Evolutionary conservation across 257 asterid genomes (phyloP).

Genomic region (Solanum rostratum): DNA sequence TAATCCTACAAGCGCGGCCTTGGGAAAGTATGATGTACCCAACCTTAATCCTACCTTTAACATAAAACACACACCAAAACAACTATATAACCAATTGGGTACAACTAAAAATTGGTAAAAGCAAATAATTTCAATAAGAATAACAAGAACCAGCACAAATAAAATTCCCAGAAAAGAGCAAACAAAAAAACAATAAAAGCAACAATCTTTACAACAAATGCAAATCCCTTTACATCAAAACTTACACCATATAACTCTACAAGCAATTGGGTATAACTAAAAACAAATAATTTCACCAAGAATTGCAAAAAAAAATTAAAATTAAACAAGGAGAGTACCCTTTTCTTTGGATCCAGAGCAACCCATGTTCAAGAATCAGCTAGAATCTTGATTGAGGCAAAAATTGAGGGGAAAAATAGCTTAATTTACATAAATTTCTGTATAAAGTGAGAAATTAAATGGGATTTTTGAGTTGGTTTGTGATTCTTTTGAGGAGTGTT

Average conservation of each 20-base stretch:
- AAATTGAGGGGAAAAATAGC: background rate
- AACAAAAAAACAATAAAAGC: background rate
- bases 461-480: background rate
- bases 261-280: background rate
- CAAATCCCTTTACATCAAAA: background rate
- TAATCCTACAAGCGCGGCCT: background rate
- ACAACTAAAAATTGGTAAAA: background rate
- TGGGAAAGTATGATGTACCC: background rate
- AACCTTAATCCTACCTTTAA: background rate
- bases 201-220: background rate
- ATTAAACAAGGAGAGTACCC: background rate
- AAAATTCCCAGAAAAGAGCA: background rate
- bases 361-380: background rate
- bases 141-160: background rate
- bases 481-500: background rate
- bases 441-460: background rate
- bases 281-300: background rate
- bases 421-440: background rate
- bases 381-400: background rate
- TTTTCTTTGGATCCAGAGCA: constrained; percentile 1
- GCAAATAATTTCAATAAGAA: background rate
- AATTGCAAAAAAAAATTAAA: background rate
- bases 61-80: background rate
- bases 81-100: background rate
- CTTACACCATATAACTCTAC: background rate